A percentile compares a stretch with the other conserved stretches of the same genome.
Evolutionary conservation across 1,284 basidiomycete species (phyloP).

Genomic region (Apiotrichum laibachii): DNA sequence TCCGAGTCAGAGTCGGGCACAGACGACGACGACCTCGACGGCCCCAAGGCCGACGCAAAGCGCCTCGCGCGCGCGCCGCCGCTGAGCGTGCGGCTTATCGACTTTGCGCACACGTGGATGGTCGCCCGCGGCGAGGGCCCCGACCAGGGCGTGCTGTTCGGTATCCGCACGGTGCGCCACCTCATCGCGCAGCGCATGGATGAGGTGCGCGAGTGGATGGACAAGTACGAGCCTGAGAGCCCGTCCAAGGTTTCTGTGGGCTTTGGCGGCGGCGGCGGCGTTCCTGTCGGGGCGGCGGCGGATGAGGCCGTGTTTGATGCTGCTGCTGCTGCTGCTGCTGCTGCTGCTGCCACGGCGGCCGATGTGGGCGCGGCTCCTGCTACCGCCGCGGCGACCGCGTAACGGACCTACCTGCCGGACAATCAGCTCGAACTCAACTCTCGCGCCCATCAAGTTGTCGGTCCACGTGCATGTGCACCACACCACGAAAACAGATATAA

Average conservation of each 20-base stretch:
- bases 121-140: conserved; percentile 70
- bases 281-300: too few relatives aligned
- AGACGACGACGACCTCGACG: conserved; percentile 27
- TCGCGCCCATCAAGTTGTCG: too few relatives aligned
- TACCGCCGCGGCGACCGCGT: too few relatives aligned
- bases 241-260: not conserved
- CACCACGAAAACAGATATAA: not conserved
- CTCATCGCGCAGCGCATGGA: conserved; percentile 57
- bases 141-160: conserved; percentile 72
- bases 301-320: too few relatives aligned
- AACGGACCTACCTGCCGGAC: too few relatives aligned
- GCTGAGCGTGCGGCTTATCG: conserved; percentile 74
- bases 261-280: not conserved
- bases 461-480: too few relatives aligned
- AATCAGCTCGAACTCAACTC: too few relatives aligned
- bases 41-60: conserved; percentile 35
- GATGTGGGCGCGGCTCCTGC: too few relatives aligned
- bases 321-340: too few relatives aligned
- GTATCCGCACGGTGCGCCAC: conserved; percentile 62
- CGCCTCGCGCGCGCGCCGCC: conserved; percentile 56
- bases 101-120: conserved; percentile 86
- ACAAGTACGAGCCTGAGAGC: not conserved
- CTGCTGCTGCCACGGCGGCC: too few relatives aligned
- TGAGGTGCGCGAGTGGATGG: conserved; percentile 10
- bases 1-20: conserved; percentile 37